phyloP scores from a whole-genome alignment of 179 eudicot genomes.

The Drosera spatulata region DNA sequence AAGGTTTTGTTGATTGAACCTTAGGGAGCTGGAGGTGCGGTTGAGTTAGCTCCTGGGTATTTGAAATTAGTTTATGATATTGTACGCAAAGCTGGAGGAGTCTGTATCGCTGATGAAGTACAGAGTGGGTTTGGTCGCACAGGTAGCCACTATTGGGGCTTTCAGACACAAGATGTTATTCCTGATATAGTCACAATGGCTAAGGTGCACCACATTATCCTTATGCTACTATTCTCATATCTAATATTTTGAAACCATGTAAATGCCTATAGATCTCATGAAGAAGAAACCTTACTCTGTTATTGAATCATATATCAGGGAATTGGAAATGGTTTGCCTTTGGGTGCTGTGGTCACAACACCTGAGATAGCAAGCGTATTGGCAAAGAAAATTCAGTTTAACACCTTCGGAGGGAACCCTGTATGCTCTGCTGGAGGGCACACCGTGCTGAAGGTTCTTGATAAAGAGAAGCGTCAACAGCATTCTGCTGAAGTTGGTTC shows the following conservation, averaged over 20 bases:
- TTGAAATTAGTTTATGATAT: constrained; percentile 51
- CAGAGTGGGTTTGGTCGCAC: constrained; percentile 91
- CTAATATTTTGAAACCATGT: background rate
- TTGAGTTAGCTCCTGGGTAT: constrained; percentile 88
- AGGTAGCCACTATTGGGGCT: constrained; percentile 96
- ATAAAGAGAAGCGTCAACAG: constrained; percentile 82
- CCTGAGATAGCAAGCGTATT: constrained; percentile 84
- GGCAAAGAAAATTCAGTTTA: constrained; percentile 78
- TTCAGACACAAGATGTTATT: constrained; percentile 78
- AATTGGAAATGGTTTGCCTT: constrained; percentile 92
- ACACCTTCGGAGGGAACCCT: constrained; percentile 97
- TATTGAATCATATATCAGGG: constrained; percentile 30
- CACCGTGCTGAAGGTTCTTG: constrained; percentile 87
- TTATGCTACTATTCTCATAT: too few species aligned
- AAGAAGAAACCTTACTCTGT: background rate
- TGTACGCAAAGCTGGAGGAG: constrained; percentile 82
- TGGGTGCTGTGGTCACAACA: constrained; percentile 95
- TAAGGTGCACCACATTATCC: constrained; percentile 34
- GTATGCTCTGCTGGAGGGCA: constrained; percentile 84
- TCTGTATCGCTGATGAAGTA: constrained; percentile 91
- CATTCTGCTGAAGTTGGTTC: constrained; percentile 74
- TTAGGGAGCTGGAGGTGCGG: constrained; percentile 93
- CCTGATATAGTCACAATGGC: constrained; percentile 99
- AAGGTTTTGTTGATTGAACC: background rate
- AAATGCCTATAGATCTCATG: background rate